phyloP scores from a whole-genome alignment of 2,329 filamentous ascomycete species.

The Didymella arachidicola region DNA sequence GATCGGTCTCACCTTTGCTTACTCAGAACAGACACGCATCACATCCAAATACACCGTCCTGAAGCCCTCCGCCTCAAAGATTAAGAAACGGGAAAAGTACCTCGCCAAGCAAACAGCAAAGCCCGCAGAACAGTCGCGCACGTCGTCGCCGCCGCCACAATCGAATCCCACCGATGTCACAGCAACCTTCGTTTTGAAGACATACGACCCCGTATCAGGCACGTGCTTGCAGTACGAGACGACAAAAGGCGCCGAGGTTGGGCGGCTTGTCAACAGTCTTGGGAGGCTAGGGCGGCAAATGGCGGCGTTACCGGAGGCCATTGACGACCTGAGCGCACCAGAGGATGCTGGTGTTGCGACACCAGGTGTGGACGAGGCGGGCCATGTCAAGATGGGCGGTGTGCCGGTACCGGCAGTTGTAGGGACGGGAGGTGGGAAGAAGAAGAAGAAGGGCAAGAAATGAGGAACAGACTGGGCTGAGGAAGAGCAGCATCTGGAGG shows the following conservation, averaged over 20 bases:
- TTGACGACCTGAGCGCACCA: slow-evolving; percentile 48
- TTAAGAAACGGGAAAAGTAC: slow-evolving; percentile 46
- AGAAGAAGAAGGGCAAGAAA: slow-evolving; percentile 62
- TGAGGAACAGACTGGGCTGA: slow-evolving; percentile 33
- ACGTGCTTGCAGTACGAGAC: slow-evolving; percentile 90
- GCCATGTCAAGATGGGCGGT: slow-evolving; percentile 42
- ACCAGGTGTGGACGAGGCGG: slow-evolving; percentile 42
- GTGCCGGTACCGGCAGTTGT: slow-evolving; percentile 34
- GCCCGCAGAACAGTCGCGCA: slow-evolving; percentile 33
- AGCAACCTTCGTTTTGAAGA: slow-evolving; percentile 83
- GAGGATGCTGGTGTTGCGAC: slow-evolving; percentile 41
- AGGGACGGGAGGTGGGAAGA: slow-evolving; percentile 53
- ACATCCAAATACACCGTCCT: slow-evolving; percentile 89
- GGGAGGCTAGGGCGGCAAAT: slow-evolving; percentile 75
- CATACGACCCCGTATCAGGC: slow-evolving; percentile 83
- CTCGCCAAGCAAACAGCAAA: slow-evolving; percentile 39
- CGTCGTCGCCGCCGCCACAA: slow-evolving; percentile 43
- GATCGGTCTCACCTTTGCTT: slow-evolving; percentile 22
- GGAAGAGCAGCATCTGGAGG: not conserved
- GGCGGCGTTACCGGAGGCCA: slow-evolving; percentile 57
- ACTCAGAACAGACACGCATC: slow-evolving; percentile 74
- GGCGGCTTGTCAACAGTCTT: slow-evolving; percentile 77
- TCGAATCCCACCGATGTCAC: slow-evolving; percentile 38
- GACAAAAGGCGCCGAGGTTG: slow-evolving; percentile 88
- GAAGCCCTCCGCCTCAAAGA: slow-evolving; percentile 49